Evolutionary conservation across 106 monocot species (phyloP).

Genomic region (Phalaenopsis equestris): DNA sequence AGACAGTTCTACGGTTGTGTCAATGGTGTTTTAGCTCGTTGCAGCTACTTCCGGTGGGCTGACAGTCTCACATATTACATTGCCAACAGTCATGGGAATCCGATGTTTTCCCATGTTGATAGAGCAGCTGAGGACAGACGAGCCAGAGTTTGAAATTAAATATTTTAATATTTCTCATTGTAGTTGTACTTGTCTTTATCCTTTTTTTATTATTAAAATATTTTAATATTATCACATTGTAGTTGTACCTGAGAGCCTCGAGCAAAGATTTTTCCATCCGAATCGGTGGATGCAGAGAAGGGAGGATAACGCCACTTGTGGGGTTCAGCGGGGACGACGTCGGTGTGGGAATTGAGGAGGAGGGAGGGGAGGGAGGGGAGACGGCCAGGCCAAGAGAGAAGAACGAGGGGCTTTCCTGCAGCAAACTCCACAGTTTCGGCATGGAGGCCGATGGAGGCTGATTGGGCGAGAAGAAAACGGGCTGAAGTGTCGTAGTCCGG

Average conservation of each 20-base stretch:
- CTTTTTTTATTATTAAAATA: no score
- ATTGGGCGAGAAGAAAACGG: conserved; percentile 44
- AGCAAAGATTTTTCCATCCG: conserved; percentile 46
- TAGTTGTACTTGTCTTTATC: no score
- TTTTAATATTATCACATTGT: no score
- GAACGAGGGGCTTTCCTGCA: conserved; percentile 70
- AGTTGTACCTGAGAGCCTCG: conserved; percentile 95
- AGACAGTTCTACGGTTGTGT: no score
- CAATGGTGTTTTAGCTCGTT: no score
- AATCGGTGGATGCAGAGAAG: conserved; percentile 55
- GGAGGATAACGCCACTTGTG: conserved; percentile 72
- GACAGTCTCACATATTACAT: no score
- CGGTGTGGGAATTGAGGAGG: conserved; percentile 97
- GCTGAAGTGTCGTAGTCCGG: conserved; percentile 73
- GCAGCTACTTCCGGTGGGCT: no score
- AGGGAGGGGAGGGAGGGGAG: conserved; percentile 61
- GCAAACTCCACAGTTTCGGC: conserved; percentile 42
- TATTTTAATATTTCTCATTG: no score
- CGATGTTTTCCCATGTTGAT: no score
- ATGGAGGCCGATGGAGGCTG: conserved; percentile 25
- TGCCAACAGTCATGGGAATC: no score
- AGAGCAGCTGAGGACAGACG: no score
- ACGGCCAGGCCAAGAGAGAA: conserved; percentile 66
- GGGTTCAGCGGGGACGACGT: conserved; percentile 86
- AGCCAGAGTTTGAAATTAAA: no score